Base-by-base conservation (phyloP, 495 filamentous ascomycete genomes). In the Sabuloglossum arenarium region DNA sequence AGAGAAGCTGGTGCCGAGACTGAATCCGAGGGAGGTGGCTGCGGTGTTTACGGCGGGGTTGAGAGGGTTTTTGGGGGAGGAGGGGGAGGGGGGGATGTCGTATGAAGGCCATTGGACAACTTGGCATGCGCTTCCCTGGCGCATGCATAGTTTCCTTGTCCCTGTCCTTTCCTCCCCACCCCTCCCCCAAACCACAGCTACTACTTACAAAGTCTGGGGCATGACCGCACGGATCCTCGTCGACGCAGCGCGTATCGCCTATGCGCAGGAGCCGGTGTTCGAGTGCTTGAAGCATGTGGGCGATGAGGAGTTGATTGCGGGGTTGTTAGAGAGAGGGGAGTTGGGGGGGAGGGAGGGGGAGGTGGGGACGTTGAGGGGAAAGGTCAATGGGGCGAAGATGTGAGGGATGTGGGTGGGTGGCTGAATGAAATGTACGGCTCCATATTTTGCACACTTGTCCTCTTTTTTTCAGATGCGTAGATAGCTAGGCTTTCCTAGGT, bases 141-240 rank as follows among this genome's bases (percentile, higher is more conserved):
- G 78, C 62, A 82, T 91, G 77, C 87, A 96, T 62, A 86, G 89
- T 66, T 96, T 94, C 72, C 82, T 82, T 68, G 85, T 93, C 12
- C 86, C 86, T 0, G 73, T 86, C 30, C 16, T 39, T n/a, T n/a
- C 39, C 39, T 21, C 30, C 30, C 4, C 30, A 5, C 30, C 30
- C 30, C 4, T 11, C 30, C 4, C 30, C 30, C 5, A 4, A 4
- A 21, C 39, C 3, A 21, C 16, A 19, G 53, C 23, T 12, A 54
- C 70, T 49, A 71, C 80, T 19, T 89, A 88, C 65, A 77, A 83
- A 23, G 86, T 96, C 6, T 94, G 85, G 73, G 88, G 88, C 21
- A 89, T 94, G 85, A 96, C 89, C 49, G 88, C 86, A 8, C 71
- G 86, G 39, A 90, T 94, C 29, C 61, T 94, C 39, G 84, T 94